phyloP scores from a whole-genome alignment of 495 filamentous ascomycete species.

The Cercophora newfieldiana region DNA sequence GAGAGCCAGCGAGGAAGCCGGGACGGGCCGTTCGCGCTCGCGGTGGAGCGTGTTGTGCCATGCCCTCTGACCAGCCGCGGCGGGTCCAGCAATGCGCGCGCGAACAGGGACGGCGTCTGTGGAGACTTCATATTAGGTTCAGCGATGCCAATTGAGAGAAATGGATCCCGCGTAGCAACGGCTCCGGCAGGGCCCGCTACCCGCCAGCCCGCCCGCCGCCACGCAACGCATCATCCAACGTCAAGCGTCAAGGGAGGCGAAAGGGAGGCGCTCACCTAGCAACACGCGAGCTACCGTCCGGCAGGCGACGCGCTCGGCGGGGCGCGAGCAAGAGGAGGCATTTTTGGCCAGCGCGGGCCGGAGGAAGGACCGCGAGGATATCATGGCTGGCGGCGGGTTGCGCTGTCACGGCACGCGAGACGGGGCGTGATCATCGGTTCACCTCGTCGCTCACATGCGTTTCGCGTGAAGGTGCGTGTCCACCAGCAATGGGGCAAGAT shows the following conservation, averaged over 20 bases:
- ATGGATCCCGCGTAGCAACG: background rate
- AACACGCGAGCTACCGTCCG: slow-evolving; percentile 14
- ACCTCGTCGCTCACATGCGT: slow-evolving; percentile 14
- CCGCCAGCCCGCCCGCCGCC: background rate
- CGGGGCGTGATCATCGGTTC: slow-evolving; percentile 26
- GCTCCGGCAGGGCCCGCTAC: background rate
- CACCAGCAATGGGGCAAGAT: background rate
- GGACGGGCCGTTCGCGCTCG: slow-evolving; percentile 17
- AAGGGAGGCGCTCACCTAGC: slow-evolving; percentile 22
- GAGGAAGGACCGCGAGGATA: slow-evolving; percentile 25
- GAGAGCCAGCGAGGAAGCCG: slow-evolving; percentile 27
- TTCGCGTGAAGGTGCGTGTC: background rate
- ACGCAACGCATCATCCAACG: no score
- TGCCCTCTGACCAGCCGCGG: slow-evolving; percentile 30
- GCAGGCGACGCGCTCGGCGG: slow-evolving; percentile 17
- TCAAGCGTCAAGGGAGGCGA: slow-evolving; percentile 21
- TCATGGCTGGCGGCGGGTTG: slow-evolving; percentile 26
- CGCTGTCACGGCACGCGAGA: slow-evolving; percentile 26
- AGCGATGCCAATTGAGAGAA: background rate
- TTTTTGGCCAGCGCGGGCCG: slow-evolving; percentile 31
- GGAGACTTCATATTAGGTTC: slow-evolving; percentile 15
- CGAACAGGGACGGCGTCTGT: slow-evolving; percentile 20
- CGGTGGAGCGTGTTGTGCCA: slow-evolving; percentile 33
- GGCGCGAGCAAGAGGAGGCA: slow-evolving; percentile 20
- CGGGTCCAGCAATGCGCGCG: slow-evolving; percentile 15